Conservation (phyloP, 1,284 basidiomycete genomes). For the Boletus semigastroideus region DNA sequence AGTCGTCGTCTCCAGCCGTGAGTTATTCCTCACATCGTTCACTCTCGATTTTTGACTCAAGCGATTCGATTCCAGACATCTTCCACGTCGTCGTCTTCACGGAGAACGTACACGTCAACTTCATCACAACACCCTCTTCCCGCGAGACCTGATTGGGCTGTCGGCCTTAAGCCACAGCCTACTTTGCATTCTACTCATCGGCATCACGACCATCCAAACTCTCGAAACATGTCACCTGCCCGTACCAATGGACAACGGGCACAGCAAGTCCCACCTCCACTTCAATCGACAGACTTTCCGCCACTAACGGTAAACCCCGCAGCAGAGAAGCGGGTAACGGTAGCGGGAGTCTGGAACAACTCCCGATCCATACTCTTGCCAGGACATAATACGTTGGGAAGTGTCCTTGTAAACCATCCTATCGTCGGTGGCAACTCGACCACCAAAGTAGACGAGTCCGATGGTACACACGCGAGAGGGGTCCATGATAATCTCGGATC, state of each 20-base stretch:
- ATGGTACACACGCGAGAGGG: constrained; percentile 46
- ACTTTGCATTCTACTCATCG: constrained; percentile 52
- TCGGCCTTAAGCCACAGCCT: constrained; percentile 72
- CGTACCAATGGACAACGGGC: constrained; percentile 35
- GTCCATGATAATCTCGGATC: constrained; percentile 56
- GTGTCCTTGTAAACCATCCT: constrained; percentile 39
- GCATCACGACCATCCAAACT: constrained; percentile 40
- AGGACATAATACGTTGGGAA: constrained; percentile 25
- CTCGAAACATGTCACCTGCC: constrained; percentile 44
- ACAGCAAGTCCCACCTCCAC: constrained; percentile 40
- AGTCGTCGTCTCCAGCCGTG: constrained; percentile 71
- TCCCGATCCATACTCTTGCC: constrained; percentile 55
- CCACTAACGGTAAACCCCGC: constrained; percentile 50
- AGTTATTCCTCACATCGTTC: constrained; percentile 36
- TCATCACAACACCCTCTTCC: constrained; percentile 79
- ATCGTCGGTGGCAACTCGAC: constrained; percentile 9
- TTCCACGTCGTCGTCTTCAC: constrained; percentile 75
- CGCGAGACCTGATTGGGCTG: constrained; percentile 80
- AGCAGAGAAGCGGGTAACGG: constrained; percentile 51
- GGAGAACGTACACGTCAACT: constrained; percentile 67
- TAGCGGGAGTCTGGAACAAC: constrained; percentile 69
- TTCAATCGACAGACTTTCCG: constrained; percentile 70
- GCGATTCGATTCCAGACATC: constrained; percentile 46
- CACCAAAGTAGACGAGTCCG: constrained; percentile 46
- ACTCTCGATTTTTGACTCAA: constrained; percentile 4